These are phyloP conservation scores for Salix exigua DNA, from an alignment of 345 rosid species.

Conservation along the genomic window DNA sequence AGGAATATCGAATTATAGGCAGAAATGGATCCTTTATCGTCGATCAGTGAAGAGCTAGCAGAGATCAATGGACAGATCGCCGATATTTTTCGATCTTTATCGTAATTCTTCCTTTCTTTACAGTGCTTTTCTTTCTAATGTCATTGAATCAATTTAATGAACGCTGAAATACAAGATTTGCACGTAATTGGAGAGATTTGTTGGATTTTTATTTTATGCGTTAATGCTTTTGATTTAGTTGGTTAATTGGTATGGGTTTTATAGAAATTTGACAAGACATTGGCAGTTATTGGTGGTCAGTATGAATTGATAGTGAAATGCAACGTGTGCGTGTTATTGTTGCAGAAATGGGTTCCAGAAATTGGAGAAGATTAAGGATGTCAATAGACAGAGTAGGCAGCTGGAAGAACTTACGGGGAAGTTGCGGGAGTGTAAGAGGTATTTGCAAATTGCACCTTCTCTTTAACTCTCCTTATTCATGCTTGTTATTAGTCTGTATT, in stretches of 20 bases:
- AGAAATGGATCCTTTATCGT: constrained; percentile 58
- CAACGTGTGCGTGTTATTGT: background rate
- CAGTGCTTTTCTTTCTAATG: background rate
- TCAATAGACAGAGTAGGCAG: constrained; percentile 27
- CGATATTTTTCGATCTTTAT: constrained; percentile 78
- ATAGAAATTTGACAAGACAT: background rate
- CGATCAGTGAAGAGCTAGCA: constrained; percentile 77
- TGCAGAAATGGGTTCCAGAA: constrained; percentile 35
- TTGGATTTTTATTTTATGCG: background rate
- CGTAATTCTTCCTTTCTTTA: constrained; percentile 38
- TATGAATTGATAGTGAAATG: background rate
- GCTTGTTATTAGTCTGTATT: background rate
- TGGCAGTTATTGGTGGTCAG: background rate
- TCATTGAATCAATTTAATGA: background rate
- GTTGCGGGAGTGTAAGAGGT: constrained; percentile 33
- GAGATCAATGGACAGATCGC: constrained; percentile 82
- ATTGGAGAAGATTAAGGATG: constrained; percentile 31
- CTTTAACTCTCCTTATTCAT: background rate
- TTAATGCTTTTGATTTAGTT: background rate
- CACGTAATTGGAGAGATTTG: background rate
- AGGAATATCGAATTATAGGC: background rate
- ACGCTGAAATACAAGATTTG: background rate
- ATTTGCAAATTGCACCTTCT: background rate
- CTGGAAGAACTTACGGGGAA: constrained; percentile 30
- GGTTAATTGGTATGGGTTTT: background rate